A percentile compares a stretch with the other conserved stretches of the same genome.
Evolutionary conservation across 768 basidiomycete species (phyloP).

Genomic region (Tephrocybe rancida): DNA sequence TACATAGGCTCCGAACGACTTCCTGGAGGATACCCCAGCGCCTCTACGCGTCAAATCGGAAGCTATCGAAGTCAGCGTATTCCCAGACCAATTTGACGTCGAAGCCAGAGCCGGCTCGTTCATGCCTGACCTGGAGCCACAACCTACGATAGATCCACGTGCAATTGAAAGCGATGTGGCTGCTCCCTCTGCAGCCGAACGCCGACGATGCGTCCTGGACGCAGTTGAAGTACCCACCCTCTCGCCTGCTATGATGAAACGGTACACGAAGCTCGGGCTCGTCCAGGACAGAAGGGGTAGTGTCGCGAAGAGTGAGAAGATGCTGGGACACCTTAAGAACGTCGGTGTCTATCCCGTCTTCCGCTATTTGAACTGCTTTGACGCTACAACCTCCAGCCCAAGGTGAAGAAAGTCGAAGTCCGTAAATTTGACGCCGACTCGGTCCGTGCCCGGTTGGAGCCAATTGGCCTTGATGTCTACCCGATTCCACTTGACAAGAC

Average conservation of each 20-base stretch:
- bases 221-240: conserved; percentile 14
- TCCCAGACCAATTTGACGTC: no score
- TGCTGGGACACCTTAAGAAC: conserved; percentile 1
- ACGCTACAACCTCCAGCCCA: conserved; percentile 11
- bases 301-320: background rate
- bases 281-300: background rate
- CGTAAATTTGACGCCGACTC: conserved; percentile 3
- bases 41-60: no score
- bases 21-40: no score
- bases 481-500: conserved; percentile 25
- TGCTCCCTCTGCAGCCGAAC: background rate
- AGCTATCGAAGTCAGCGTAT: no score
- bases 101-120: no score
- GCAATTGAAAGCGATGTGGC: no score
- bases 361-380: background rate
- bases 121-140: no score
- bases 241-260: background rate
- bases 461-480: conserved; percentile 25
- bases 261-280: background rate
- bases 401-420: conserved; percentile 20
- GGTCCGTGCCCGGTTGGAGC: conserved; percentile 12
- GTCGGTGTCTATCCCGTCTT: background rate
- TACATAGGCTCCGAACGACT: no score
- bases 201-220: conserved; percentile 12
- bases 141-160: no score